phyloP scores from a whole-genome alignment of 495 filamentous ascomycete genomes.

The Talaromyces ruber region DNA sequence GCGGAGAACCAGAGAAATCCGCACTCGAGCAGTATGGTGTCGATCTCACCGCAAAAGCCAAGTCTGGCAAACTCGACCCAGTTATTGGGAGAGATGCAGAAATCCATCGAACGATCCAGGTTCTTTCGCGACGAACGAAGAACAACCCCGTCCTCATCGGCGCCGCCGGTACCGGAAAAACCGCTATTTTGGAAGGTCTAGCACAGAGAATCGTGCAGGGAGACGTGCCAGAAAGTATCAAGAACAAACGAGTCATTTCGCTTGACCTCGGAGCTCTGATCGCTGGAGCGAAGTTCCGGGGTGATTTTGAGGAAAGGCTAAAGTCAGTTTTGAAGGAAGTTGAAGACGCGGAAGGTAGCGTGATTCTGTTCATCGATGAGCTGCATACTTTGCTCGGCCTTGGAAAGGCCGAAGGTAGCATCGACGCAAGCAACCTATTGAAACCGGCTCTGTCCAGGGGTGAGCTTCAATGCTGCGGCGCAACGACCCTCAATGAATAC shows the following conservation, averaged over 20 bases:
- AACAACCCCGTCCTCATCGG: slow-evolving; percentile 97
- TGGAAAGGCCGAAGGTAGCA: slow-evolving; percentile 90
- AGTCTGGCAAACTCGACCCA: slow-evolving; percentile 85
- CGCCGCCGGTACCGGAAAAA: slow-evolving; percentile 89
- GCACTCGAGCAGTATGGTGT: slow-evolving; percentile 86
- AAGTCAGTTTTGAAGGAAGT: slow-evolving; percentile 90
- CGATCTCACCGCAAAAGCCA: slow-evolving; percentile 81
- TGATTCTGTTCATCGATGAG: slow-evolving; percentile 95
- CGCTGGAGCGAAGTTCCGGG: slow-evolving; percentile 89
- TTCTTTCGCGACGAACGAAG: slow-evolving; percentile 87
- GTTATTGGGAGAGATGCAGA: slow-evolving; percentile 89
- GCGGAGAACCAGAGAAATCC: slow-evolving; percentile 69
- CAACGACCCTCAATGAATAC: slow-evolving; percentile 89
- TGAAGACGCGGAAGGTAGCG: slow-evolving; percentile 74
- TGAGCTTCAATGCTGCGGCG: slow-evolving; percentile 90
- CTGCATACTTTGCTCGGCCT: slow-evolving; percentile 86
- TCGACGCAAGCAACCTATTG: slow-evolving; percentile 90
- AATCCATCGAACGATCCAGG: slow-evolving; percentile 89
- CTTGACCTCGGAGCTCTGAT: slow-evolving; percentile 88
- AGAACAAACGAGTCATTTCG: slow-evolving; percentile 81
- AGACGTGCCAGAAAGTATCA: slow-evolving; percentile 94
- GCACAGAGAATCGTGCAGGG: slow-evolving; percentile 85
- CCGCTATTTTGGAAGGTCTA: slow-evolving; percentile 86
- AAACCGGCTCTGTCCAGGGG: slow-evolving; percentile 91
- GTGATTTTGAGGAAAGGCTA: slow-evolving; percentile 91